Conservation (phyloP, 306 rosid species). For the Corylus heterophylla region DNA sequence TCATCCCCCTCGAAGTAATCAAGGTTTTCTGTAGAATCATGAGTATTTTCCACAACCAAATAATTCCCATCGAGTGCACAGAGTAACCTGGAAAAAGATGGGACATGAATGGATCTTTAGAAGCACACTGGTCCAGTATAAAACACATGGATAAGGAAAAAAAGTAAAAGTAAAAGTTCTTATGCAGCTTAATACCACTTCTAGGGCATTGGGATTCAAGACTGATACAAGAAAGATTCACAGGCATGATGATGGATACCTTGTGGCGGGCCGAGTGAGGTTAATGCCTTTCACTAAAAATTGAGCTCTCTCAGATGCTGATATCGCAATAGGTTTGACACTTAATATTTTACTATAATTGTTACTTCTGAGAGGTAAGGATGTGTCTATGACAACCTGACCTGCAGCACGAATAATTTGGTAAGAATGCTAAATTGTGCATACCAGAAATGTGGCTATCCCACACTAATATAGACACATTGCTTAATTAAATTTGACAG, state of each 20-base stretch:
- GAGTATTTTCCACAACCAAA: conserved; percentile 55
- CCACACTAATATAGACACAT: neutral
- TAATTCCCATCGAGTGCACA: conserved; percentile 86
- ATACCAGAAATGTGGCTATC: conserved; percentile 16
- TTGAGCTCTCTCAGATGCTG: conserved; percentile 60
- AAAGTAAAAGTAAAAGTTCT: neutral
- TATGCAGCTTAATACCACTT: neutral
- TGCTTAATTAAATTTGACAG: conserved; percentile 9
- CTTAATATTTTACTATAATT: conserved; percentile 58
- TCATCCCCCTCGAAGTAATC: conserved; percentile 45
- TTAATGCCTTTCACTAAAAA: conserved; percentile 79
- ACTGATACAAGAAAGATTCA: conserved; percentile 10
- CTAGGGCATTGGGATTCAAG: neutral
- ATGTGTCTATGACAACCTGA: conserved; percentile 67
- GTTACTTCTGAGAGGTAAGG: conserved; percentile 62
- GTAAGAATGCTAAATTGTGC: conserved; percentile 22
- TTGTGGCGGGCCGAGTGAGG: conserved; percentile 56
- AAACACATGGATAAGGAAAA: conserved; percentile 1
- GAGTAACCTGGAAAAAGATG: conserved; percentile 54
- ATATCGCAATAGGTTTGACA: conserved; percentile 77
- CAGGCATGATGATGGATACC: conserved; percentile 41
- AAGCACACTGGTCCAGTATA: conserved; percentile 14
- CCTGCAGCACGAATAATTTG: conserved; percentile 53
- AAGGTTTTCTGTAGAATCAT: conserved; percentile 43
- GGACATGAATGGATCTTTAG: neutral